Evolutionary conservation across 2,329 filamentous ascomycete species (phyloP).

Genomic region (Ophiostoma sp.): DNA sequence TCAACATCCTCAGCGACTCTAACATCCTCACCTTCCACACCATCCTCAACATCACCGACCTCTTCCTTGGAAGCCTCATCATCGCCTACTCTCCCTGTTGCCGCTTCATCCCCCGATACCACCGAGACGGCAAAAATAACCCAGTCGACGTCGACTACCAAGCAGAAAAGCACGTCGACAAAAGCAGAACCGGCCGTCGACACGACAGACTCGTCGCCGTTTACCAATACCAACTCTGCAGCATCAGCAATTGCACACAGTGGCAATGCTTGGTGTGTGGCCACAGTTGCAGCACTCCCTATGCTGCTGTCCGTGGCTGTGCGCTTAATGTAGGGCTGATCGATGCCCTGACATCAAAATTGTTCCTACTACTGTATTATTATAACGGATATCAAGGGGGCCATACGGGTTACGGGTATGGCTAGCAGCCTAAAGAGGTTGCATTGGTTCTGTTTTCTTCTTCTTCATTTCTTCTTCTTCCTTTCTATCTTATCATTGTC

Average conservation of each 20-base stretch:
- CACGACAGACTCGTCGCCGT: conserved; percentile 26
- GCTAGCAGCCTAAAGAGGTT: neutral
- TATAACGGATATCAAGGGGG: neutral
- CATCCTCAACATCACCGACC: neutral
- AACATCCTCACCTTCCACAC: neutral
- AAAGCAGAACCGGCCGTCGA: conserved; percentile 16
- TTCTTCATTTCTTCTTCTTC: neutral
- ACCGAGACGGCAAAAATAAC: neutral
- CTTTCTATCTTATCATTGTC: neutral
- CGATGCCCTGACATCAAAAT: neutral
- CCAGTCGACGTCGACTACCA: conserved; percentile 7
- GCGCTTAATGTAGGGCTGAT: neutral
- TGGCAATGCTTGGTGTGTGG: neutral
- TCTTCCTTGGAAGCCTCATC: neutral
- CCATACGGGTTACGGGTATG: too few species aligned
- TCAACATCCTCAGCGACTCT: neutral
- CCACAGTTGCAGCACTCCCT: neutral
- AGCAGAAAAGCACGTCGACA: neutral
- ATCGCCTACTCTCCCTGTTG: neutral
- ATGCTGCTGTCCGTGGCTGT: conserved; percentile 1
- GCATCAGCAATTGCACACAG: neutral
- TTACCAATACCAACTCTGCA: conserved; percentile 23
- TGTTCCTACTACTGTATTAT: neutral
- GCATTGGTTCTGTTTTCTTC: neutral
- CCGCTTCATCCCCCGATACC: neutral